phyloP scores from a whole-genome alignment of 345 rosid genomes.

The Zanthoxylum bungeanum region DNA sequence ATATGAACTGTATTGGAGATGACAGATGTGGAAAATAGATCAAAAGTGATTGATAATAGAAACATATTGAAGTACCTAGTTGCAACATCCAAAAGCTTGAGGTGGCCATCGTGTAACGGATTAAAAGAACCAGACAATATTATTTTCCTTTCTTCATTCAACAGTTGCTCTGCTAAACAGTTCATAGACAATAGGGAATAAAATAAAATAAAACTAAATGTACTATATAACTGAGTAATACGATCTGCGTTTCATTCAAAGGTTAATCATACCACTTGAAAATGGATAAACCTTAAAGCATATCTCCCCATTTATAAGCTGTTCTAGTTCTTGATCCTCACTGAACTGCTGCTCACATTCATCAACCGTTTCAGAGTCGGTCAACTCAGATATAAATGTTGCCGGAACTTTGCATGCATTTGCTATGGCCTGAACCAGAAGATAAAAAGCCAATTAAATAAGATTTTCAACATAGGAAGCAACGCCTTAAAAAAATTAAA shows the following conservation, averaged over 20 bases:
- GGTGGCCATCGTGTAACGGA: slow-evolving; percentile 90
- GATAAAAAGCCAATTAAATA: slow-evolving; percentile 5
- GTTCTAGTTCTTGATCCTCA: slow-evolving; percentile 77
- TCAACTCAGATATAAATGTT: slow-evolving; percentile 46
- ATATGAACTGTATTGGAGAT: neutral
- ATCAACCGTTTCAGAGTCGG: slow-evolving; percentile 50
- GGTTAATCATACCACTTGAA: slow-evolving; percentile 52
- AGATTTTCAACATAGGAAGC: neutral
- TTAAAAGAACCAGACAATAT: slow-evolving; percentile 91
- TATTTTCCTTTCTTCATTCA: slow-evolving; percentile 60
- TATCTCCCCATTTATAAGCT: slow-evolving; percentile 60
- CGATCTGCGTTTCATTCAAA: slow-evolving; percentile 16
- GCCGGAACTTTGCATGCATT: slow-evolving; percentile 67
- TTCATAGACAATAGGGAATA: slow-evolving; percentile 18
- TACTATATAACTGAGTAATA: neutral
- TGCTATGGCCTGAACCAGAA: slow-evolving; percentile 69
- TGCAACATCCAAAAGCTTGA: slow-evolving; percentile 89
- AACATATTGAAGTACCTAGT: slow-evolving; percentile 50
- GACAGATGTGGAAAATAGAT: neutral
- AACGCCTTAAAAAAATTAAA: neutral
- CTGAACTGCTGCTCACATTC: slow-evolving; percentile 51
- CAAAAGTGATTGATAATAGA: neutral
- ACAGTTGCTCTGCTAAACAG: slow-evolving; percentile 38
- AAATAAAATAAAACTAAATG: neutral
- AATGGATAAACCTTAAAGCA: slow-evolving; percentile 79